Base-by-base conservation (phyloP, 2,329 filamentous ascomycete genomes). In the Curvularia hawaiiensis region DNA sequence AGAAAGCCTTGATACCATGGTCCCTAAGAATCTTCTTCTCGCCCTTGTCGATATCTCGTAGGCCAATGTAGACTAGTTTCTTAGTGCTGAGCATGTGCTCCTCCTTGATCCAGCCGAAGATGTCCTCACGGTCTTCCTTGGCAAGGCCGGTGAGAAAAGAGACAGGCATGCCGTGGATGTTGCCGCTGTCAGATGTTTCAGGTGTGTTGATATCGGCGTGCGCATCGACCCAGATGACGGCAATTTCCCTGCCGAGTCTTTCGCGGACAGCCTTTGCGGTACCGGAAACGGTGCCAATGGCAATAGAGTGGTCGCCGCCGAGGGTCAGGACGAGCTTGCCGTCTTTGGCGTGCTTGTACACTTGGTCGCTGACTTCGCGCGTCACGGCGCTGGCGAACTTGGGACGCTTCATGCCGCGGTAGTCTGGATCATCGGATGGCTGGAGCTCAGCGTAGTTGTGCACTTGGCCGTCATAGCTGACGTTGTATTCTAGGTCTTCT, bases 171-270 rank as follows among this genome's bases (percentile, higher is more conserved):
- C 95, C 95, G 79, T 99, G 95, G 62, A 99, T 90, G 79, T 98
- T 98, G 33, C 95, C 95, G 66, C 90, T 95, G 41, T 85, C 90
- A 64, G 90, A 94, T 47, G 87, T 89, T 84, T 98, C 93, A 52
- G 94, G 95, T 1, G 91, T 92, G 81, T 99, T 99, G 82, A 99
- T 97, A 78, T 99, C 95, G 53, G 94, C 90, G 78, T 99, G 95
- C 26, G 95, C 95, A 78, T 99, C 95, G 31, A 99, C 95, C 95
- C 95, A 99, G 76, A 99, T 96, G 56, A 99, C 91, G 12, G 92
- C 95, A 62, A 97, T 88, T 69, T 98, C 94, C 54, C 89, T 84
- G 44, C 83, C 86, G 58, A 96, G 80, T 18, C 94, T 82, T 83
- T 99, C 93, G 57, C 91, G 87, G 40, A 91, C 88, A 0, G 94